Base-by-base conservation (phyloP, 345 rosid species). In the Mangifera indica region DNA sequence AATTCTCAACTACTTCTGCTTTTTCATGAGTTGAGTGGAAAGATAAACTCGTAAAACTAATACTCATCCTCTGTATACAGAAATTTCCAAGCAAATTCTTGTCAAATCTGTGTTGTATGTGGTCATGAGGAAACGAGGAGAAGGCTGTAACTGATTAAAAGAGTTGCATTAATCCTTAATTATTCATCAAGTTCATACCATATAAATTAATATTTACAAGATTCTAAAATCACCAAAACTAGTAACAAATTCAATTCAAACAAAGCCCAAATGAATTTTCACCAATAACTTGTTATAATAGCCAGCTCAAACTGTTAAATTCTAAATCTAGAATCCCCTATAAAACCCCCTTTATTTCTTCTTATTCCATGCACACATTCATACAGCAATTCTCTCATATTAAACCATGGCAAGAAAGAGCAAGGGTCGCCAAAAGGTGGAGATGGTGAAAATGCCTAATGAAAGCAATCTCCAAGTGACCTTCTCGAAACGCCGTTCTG, bases 401-500 rank as follows among this genome's bases (percentile, higher is more conserved):
- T n/a, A n/a, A 25, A 26, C 58, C 60, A 77, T 74, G 78, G 67
- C 56, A 25, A 81, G 60, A 75, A 78, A 34, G 60, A 78, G 55
- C 29, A 66, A 40, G 58, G 86, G 85, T 26, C 76, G 85, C 25
- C 83, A 69, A 63, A 81, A 72, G 75, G 72, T 82, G n/a, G 78
- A 80, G 52, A 79, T 82, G 80, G 81, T n/a, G 68, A 76, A 71
- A 56, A 81, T 82, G 78, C 59, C 63, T 0, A 69, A 83, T 1
- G 76, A 73, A 7, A 78, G 60, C 63, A 57, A 78, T 77, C 87
- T 72, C 29, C 81, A 81, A 45, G 83, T 77, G 5, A 82, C 84
- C 29, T 87, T 87, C 56, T 81, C 83, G 0, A 84, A 81, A 67
- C 73, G 84, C 20, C 63, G 74, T 26, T n/a, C 69, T 0, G 85